Percentiles rank a stretch among this genome's conserved stretches.
Evolutionary conservation across 192 early-diverging fungal species (phyloP).

Genomic region (Dissophora globulifera): DNA sequence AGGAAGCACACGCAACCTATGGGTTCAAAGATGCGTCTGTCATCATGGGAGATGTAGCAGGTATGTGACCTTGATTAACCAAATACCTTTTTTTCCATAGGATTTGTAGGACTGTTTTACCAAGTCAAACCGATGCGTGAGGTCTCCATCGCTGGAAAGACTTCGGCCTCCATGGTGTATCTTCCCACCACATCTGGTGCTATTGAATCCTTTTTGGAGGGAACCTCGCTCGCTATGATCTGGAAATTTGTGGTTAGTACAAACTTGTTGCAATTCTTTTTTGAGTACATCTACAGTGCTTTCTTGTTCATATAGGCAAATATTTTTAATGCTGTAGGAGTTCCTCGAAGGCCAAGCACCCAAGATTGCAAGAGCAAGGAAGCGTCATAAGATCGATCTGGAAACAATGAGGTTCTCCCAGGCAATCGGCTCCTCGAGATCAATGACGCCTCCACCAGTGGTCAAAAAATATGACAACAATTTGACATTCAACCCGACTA

Average conservation of each 20-base stretch:
- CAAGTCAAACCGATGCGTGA: conserved; percentile 17
- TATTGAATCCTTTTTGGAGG: conserved; percentile 10
- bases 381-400: conserved; percentile 1
- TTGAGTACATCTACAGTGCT: too few species aligned
- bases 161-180: conserved; percentile 10
- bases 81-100: conserved; percentile 15
- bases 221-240: conserved; percentile 22
- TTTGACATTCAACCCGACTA: conserved; percentile 8
- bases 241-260: conserved; percentile 19
- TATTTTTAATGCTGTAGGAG: conserved; percentile 14
- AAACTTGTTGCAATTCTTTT: conserved; percentile 10
- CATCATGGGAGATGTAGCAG: conserved; percentile 24
- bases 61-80: conserved; percentile 22
- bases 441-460: conserved; percentile 11
- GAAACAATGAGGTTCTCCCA: too few species aligned
- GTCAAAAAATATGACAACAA: conserved; percentile 9
- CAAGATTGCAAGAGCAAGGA: conserved; percentile 14
- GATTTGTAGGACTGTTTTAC: conserved; percentile 24
- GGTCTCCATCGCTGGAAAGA: conserved; percentile 21
- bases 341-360: conserved; percentile 16
- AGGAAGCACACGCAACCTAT: conserved; percentile 12
- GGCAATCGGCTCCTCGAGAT: neutral
- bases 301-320: neutral
- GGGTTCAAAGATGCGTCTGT: conserved; percentile 22
- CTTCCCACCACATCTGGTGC: conserved; percentile 30